phyloP scores from a whole-genome alignment of 768 basidiomycete genomes.

The Rhodotorula toruloides region DNA sequence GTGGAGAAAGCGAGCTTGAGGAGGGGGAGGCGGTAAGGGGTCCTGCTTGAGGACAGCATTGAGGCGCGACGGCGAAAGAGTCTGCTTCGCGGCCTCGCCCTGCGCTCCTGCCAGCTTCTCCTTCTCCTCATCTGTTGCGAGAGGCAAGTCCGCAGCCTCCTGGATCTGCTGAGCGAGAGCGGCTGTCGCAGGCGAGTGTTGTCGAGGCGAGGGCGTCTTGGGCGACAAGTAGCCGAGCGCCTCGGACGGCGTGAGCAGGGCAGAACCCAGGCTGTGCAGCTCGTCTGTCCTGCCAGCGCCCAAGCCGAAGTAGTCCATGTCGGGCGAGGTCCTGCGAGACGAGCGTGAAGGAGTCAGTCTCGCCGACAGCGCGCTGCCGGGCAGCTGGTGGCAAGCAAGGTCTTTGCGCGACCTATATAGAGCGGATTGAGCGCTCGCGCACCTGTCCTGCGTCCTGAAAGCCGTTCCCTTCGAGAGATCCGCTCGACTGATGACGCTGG shows the following conservation, averaged over 20 bases:
- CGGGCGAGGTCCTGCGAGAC: neutral
- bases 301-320: constrained; percentile 22
- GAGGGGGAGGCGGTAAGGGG: neutral
- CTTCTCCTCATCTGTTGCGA: neutral
- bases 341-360: neutral
- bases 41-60: constrained; percentile 11
- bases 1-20: constrained; percentile 15
- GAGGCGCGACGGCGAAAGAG: constrained; percentile 6
- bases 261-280: neutral
- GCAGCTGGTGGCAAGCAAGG: too few relatives aligned
- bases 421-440: too few relatives aligned
- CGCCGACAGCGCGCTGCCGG: neutral
- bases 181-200: neutral
- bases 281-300: constrained; percentile 6
- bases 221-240: constrained; percentile 13
- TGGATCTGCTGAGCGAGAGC: neutral
- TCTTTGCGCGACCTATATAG: too few relatives aligned
- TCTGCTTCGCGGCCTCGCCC: neutral
- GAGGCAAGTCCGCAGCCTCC: neutral
- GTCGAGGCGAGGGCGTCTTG: neutral
- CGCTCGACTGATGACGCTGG: too few relatives aligned
- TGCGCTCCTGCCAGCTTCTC: neutral
- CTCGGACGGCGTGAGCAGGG: constrained; percentile 22
- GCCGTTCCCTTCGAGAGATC: too few relatives aligned
- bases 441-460: too few relatives aligned